Evolutionary conservation across 805 yeast species (phyloP), one percentile per base, ranked within the genome.

Genomic region (Candida boleticola): DNA sequence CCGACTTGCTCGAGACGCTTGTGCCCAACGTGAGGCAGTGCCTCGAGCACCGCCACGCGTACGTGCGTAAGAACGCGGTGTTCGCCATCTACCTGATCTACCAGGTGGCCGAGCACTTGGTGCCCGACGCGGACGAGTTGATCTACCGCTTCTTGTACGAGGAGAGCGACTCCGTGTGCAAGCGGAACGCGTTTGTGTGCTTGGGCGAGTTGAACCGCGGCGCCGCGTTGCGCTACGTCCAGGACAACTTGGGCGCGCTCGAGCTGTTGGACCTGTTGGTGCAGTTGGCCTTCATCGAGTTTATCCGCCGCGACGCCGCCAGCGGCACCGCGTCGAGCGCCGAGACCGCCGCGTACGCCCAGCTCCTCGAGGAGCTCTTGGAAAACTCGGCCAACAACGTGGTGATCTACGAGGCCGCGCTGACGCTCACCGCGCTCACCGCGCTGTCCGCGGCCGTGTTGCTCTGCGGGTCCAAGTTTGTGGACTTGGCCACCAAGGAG

Each of bases 21-120:
- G 93, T 93, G 32, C 97, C 98, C 23, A 83, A 93, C 32, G 90
- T 89, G 35, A 80, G 97, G 56, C 80, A 81, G 44, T 89, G 97
- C 69, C 73, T 95, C 54, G 96, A 88, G 52, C 97, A 93, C 67
- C 85, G 99, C 53, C 98, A 93, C 66, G 96, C 98, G 7, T 93
- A 95, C 58, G 99, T 93, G 48, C 83, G 99, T 61, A 93, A 93
- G 64, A 92, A 93, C 61, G 99, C 99, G 5, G 90, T 89, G 18
- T 84, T 92, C 65, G 96, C 98, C 32, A 80, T 93, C 45, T 79
- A 77, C 54, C 82, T 95, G 19, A 87, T 93, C 53, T 85, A 78
- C 64, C 75, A 82, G 59, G 90, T 85, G 40, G 82, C 95, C 26
- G 89, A 85, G 31, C 92, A 86, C 66, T 77, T 93, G 60, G 77